Base-by-base conservation (phyloP, 345 rosid species). In the Camelina laxa region DNA sequence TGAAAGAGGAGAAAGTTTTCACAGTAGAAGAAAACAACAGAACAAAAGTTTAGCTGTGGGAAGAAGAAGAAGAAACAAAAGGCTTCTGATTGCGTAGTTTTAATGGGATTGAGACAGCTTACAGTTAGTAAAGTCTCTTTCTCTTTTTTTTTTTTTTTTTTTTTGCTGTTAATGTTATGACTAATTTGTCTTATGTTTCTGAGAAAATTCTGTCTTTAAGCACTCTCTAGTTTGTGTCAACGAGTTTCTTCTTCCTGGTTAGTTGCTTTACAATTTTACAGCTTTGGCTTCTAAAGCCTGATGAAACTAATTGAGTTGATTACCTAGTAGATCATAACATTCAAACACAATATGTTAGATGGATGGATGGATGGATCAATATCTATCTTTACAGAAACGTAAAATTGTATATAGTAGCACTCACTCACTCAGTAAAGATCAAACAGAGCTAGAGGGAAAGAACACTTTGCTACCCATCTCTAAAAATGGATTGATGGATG, bases 11-110 rank as follows among this genome's bases (percentile, higher is more conserved):
- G 39, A 44, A 75, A n/a, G 79, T 42, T 31, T 24, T 75, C 78
- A 75, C 67, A 67, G 79, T 27, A n/a, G 60, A 57, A 17, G 67
- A 16, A 30, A 57, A 67, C 30, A 67, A 58, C 61, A 59, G 27
- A 67, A 49, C 73, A 73, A 63, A 56, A 20, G 70, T 64, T 73
- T 44, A 55, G 63, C 7, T 74, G 60, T 49, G 60, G 13, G 67
- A 50, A 49, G 78, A 31, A 49, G 78, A 31, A 49, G 77, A 73
- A 54, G 65, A 31, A 56, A 38, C 57, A 47, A 19, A 65, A 65
- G 74, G 47, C 74, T 60, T 60, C 44, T 75, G 68, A 67, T 75
- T 75, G 63, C 47, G 68, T 75, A 75, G 69, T 60, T 66, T 53
- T 69, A 68, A 49, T 75, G 68, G 78, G 74, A 75, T 67, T 67